Conservation (phyloP, 2,329 filamentous ascomycete genomes). For the Colletotrichum sp. region DNA sequence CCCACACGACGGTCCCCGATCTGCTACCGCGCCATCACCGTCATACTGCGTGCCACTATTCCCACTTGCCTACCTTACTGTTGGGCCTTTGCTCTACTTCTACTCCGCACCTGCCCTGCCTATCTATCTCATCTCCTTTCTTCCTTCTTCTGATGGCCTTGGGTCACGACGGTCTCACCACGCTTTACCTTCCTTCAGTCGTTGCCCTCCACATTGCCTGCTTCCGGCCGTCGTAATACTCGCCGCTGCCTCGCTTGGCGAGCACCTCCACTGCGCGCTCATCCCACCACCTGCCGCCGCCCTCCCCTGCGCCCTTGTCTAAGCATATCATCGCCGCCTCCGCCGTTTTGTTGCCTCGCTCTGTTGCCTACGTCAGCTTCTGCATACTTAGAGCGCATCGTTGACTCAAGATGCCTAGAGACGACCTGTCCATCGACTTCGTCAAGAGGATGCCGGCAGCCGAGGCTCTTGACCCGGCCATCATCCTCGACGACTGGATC, state of each 20-base stretch:
- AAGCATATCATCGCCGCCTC: background rate
- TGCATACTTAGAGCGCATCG: conserved; percentile 28
- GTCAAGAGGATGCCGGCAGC: conserved; percentile 68
- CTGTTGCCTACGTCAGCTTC: background rate
- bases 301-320: background rate
- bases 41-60: conserved; percentile 16
- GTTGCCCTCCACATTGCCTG: background rate
- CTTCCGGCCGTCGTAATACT: background rate
- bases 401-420: conserved; percentile 75
- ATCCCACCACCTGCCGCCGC: background rate
- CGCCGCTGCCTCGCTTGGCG: background rate
- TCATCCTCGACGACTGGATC: conserved; percentile 81
- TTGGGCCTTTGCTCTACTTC: conserved; percentile 11
- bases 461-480: conserved; percentile 67
- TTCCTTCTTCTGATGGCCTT: conserved; percentile 8
- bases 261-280: background rate
- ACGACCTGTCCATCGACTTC: conserved; percentile 75
- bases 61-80: conserved; percentile 4
- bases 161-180: background rate
- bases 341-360: background rate
- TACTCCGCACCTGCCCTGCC: conserved; percentile 8
- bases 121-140: conserved; percentile 1
- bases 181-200: background rate
- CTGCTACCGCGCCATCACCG: background rate
- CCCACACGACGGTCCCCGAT: background rate